A percentile compares a stretch with the other conserved stretches of the same genome.
phyloP scores from a whole-genome alignment of 2,329 filamentous ascomycete species.

The Hirsutella rhossiliensis region DNA sequence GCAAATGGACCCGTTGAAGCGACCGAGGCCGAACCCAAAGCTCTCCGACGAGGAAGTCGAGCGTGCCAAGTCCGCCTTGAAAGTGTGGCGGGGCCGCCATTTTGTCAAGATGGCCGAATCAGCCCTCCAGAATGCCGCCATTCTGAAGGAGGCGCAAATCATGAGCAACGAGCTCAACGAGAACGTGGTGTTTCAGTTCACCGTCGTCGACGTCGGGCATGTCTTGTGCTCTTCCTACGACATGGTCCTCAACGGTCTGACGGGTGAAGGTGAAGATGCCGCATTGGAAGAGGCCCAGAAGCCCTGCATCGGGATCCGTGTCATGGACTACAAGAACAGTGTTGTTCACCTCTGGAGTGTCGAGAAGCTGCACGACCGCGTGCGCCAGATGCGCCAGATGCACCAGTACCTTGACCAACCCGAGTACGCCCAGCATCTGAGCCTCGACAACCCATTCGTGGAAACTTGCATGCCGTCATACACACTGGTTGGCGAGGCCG shows the following conservation, averaged over 20 bases:
- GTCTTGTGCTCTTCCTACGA: conserved; percentile 89
- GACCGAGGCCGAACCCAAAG: conserved; percentile 46
- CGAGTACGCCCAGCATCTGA: conserved; percentile 87
- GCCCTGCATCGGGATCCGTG: conserved; percentile 80
- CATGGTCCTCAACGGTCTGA: conserved; percentile 83
- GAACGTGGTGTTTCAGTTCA: conserved; percentile 87
- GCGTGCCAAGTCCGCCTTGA: conserved; percentile 52
- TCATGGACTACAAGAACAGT: conserved; percentile 78
- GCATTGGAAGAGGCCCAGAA: conserved; percentile 72
- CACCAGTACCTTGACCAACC: conserved; percentile 93
- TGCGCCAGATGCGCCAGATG: conserved; percentile 90
- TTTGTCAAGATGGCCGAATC: conserved; percentile 92
- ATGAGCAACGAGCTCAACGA: conserved; percentile 97
- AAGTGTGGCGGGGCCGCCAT: conserved; percentile 71
- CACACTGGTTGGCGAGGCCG: conserved; percentile 82
- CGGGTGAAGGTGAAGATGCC: conserved; percentile 71
- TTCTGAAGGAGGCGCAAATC: conserved; percentile 89
- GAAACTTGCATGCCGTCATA: conserved; percentile 87
- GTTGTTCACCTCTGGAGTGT: conserved; percentile 91
- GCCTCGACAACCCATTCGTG: conserved; percentile 83
- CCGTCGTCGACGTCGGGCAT: conserved; percentile 80
- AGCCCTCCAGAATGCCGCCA: conserved; percentile 75
- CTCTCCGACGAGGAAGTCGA: conserved; percentile 62
- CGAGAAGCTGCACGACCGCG: conserved; percentile 77
- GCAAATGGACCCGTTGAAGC: conserved; percentile 54